Percentiles rank a stretch among this genome's conserved stretches.
These are phyloP conservation scores for Fraxinus floribunda DNA, from an alignment of 305 asterid genomes.

Conservation along the genomic window DNA sequence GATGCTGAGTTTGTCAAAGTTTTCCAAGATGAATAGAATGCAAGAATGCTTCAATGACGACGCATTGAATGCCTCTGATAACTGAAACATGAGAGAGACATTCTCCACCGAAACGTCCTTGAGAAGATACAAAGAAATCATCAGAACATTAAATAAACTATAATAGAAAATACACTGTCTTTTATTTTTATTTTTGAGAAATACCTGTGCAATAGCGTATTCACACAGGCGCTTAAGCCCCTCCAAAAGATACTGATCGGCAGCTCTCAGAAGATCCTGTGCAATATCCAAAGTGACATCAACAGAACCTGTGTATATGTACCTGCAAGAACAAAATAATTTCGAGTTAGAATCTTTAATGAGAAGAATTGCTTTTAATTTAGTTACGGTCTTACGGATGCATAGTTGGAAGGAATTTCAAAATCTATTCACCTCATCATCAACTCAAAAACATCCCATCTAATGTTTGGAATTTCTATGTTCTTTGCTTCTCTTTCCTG, in stretches of 20 bases:
- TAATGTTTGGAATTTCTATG: constrained; percentile 91
- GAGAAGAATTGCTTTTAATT: neutral
- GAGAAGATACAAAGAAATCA: constrained; percentile 27
- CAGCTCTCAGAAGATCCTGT: constrained; percentile 92
- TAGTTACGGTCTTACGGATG: neutral
- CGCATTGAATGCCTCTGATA: constrained; percentile 90
- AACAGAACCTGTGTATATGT: constrained; percentile 76
- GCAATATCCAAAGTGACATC: constrained; percentile 78
- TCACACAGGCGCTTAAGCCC: constrained; percentile 94
- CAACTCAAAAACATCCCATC: constrained; percentile 95
- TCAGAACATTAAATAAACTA: constrained; percentile 21
- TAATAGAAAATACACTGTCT: neutral
- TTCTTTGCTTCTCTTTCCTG: constrained; percentile 99
- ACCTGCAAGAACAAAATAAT: constrained; percentile 50
- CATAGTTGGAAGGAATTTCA: neutral
- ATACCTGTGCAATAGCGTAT: constrained; percentile 87
- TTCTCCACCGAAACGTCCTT: constrained; percentile 83
- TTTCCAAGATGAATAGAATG: constrained; percentile 77
- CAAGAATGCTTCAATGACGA: constrained; percentile 72
- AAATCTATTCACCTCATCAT: constrained; percentile 79
- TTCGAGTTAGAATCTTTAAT: constrained; percentile 7
- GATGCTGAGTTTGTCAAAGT: constrained; percentile 55
- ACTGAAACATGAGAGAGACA: constrained; percentile 80
- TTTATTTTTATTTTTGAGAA: neutral
- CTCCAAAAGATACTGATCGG: constrained; percentile 94